Evolutionary conservation across 2,329 filamentous ascomycete species (phyloP).

Genomic region (Verticillium tricorpus): DNA sequence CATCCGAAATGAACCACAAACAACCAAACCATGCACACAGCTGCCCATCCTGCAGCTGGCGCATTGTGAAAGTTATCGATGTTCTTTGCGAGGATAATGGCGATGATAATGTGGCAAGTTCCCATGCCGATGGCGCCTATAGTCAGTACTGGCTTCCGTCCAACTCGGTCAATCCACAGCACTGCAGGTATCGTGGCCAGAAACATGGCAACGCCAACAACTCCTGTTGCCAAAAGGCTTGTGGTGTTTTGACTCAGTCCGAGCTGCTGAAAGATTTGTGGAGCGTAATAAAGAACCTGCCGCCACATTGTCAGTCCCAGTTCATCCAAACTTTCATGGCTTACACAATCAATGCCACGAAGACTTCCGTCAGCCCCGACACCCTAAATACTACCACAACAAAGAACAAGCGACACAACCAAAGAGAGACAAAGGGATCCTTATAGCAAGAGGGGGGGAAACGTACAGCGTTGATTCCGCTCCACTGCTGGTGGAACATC

Average conservation of each 20-base stretch:
- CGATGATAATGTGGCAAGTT: slow-evolving; percentile 66
- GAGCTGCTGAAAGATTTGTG: slow-evolving; percentile 63
- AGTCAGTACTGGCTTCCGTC: slow-evolving; percentile 57
- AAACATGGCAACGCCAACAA: slow-evolving; percentile 68
- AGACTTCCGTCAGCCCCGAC: no score
- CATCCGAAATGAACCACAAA: slow-evolving; percentile 71
- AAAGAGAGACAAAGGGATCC: not conserved
- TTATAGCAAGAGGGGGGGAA: rapidly evolving
- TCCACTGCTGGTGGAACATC: slow-evolving; percentile 53
- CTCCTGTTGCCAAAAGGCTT: slow-evolving; percentile 64
- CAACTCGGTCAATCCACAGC: slow-evolving; percentile 60
- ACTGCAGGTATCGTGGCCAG: slow-evolving; percentile 63
- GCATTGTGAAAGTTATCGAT: slow-evolving; percentile 54
- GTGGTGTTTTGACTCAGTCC: slow-evolving; percentile 49
- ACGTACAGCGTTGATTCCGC: slow-evolving; percentile 48
- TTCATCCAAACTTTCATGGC: no score
- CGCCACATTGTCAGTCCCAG: not conserved
- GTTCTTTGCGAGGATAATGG: slow-evolving; percentile 62
- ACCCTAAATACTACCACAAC: no score
- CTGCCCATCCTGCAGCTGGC: slow-evolving; percentile 60
- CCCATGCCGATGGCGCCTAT: slow-evolving; percentile 66
- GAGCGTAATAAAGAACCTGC: slow-evolving; percentile 58
- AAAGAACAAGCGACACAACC: not conserved
- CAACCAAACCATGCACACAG: slow-evolving; percentile 64
- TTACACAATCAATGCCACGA: no score